Conservation (phyloP, 164 flowering plant species). For the Magnolia changhungtana region DNA sequence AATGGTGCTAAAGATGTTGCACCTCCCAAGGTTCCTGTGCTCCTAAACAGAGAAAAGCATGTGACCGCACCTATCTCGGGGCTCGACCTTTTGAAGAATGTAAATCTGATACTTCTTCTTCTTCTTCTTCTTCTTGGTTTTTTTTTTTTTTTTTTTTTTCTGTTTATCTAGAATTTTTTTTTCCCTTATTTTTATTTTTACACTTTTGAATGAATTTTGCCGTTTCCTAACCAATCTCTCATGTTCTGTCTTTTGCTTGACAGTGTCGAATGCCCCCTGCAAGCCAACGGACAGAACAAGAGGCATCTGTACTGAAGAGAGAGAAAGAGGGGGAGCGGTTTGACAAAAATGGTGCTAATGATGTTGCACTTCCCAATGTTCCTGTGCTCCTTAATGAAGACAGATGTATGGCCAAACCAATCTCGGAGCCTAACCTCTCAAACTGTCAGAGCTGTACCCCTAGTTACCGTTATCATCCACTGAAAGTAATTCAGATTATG, state of each 20-base stretch:
- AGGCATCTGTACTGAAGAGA: no score
- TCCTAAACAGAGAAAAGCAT: conserved; percentile 63
- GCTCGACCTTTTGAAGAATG: no score
- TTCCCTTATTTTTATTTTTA: no score
- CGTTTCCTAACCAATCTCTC: no score
- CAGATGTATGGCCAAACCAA: conserved; percentile 66
- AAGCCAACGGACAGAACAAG: no score
- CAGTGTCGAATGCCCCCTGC: no score
- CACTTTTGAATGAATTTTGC: no score
- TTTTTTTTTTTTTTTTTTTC: no score
- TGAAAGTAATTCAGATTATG: conserved; percentile 48
- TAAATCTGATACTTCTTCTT: no score
- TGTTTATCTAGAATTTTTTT: no score
- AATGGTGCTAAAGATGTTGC: background rate
- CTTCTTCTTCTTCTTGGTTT: no score
- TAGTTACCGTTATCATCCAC: conserved; percentile 91
- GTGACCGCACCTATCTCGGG: conserved; percentile 71
- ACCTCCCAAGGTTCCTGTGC: conserved; percentile 38
- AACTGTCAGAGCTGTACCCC: conserved; percentile 93
- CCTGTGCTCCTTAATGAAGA: conserved; percentile 54
- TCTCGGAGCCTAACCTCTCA: conserved; percentile 93
- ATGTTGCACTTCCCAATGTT: conserved; percentile 38
- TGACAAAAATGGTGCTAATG: conserved; percentile 44
- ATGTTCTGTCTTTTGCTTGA: no score
- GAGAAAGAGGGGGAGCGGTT: conserved; percentile 58